A percentile compares a stretch with the other conserved stretches of the same genome.
Evolutionary conservation across 2,329 filamentous ascomycete species (phyloP).

Genomic region (Pseudogymnoascus sp.): DNA sequence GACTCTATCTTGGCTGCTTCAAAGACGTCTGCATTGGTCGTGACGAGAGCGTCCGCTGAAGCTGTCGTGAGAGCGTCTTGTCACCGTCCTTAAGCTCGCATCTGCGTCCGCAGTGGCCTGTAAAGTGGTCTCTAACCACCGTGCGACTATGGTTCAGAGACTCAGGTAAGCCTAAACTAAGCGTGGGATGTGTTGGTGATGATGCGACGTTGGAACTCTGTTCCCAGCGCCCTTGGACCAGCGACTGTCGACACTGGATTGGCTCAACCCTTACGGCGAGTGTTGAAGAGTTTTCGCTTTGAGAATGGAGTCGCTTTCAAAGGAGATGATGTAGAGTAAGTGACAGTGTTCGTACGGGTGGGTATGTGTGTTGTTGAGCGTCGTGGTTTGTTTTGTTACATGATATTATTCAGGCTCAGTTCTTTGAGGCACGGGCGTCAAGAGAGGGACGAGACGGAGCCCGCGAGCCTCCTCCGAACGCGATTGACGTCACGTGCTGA

Average conservation of each 20-base stretch:
- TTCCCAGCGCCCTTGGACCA: not conserved
- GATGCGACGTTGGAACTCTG: constrained; percentile 2
- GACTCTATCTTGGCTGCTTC: constrained; percentile 29
- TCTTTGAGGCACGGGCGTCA: constrained; percentile 6
- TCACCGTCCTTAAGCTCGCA: constrained; percentile 1
- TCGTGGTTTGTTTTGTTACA: constrained; percentile 5
- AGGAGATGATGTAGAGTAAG: not conserved
- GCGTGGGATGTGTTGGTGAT: constrained; percentile 1
- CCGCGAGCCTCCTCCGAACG: constrained; percentile 3
- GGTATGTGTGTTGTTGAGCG: not conserved
- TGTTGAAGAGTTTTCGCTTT: not conserved
- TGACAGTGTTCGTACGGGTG: not conserved
- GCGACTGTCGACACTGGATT: constrained; percentile 1
- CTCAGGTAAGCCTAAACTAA: not conserved
- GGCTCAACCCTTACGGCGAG: not conserved
- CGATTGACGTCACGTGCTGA: constrained; percentile 1
- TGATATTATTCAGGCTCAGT: constrained; percentile 8
- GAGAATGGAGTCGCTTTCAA: not conserved
- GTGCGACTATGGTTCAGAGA: constrained; percentile 4
- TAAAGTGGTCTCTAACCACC: constrained; percentile 2
- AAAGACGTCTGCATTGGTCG: constrained; percentile 3
- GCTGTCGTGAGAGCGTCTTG: constrained; percentile 2
- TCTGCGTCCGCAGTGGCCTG: not conserved
- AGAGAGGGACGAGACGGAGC: constrained; percentile 7
- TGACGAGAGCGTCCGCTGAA: not conserved